phyloP scores from a whole-genome alignment of 2,329 filamentous ascomycete genomes.

The Pseudogymnoascus sp. region DNA sequence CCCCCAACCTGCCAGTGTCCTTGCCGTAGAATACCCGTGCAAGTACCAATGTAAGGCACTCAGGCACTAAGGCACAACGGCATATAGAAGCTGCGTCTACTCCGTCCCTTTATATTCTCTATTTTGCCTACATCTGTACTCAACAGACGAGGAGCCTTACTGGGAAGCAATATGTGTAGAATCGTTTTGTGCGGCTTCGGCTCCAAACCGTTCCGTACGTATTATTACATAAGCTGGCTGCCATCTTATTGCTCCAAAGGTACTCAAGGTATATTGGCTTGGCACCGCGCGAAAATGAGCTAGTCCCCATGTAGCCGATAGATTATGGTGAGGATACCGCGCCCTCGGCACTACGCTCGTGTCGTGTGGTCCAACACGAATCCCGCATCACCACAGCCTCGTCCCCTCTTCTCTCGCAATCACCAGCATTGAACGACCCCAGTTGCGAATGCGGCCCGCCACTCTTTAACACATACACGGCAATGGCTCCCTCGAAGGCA shows the following conservation, averaged over 20 bases:
- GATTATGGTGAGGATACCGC: neutral
- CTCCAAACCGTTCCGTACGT: no score
- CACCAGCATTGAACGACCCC: neutral
- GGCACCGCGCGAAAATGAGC: neutral
- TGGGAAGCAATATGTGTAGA: neutral
- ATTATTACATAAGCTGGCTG: neutral
- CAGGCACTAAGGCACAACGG: no score
- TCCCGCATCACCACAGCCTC: neutral
- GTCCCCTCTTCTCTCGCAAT: neutral
- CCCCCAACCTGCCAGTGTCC: neutral
- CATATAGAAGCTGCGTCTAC: neutral
- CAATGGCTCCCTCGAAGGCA: conserved; percentile 27
- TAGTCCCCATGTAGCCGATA: neutral
- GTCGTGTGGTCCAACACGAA: conserved; percentile 1
- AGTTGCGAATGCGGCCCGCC: neutral
- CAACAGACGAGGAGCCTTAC: no score
- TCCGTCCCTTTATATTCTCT: neutral
- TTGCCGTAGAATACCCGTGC: neutral
- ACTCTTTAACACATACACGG: conserved; percentile 9
- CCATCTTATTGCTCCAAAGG: neutral
- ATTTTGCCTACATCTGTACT: neutral
- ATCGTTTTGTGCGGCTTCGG: neutral
- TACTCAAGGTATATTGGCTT: neutral
- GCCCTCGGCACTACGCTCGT: neutral
- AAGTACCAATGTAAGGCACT: no score